These are phyloP conservation scores for Pyrenophora graminea DNA, from an alignment of 2,329 filamentous ascomycete species.

Conservation along the genomic window DNA sequence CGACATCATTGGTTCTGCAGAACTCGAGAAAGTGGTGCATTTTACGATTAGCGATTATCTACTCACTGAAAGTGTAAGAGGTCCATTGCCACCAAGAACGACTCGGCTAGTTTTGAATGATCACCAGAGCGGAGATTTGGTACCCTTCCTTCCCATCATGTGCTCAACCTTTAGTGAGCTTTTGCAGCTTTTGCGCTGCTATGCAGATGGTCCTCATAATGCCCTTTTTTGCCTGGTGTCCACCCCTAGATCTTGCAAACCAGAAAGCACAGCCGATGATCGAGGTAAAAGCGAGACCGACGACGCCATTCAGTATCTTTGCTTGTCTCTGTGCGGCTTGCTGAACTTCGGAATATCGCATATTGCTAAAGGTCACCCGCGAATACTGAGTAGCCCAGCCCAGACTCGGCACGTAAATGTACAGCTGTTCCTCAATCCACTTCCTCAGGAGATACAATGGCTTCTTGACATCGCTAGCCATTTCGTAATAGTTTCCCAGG, in stretches of 20 bases:
- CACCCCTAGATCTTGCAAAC: conserved; percentile 30
- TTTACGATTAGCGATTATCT: no score
- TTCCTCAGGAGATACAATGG: conserved; percentile 81
- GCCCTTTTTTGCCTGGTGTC: conserved; percentile 31
- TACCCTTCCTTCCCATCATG: neutral
- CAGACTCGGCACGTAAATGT: conserved; percentile 71
- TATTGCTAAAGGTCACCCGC: conserved; percentile 89
- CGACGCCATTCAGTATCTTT: conserved; percentile 35
- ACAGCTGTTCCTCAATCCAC: conserved; percentile 80
- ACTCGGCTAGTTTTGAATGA: neutral
- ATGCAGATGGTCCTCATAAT: conserved; percentile 34
- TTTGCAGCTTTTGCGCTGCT: conserved; percentile 29
- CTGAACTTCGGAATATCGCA: conserved; percentile 84
- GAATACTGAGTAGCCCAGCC: conserved; percentile 95
- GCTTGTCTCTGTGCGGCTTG: conserved; percentile 60
- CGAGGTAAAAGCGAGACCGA: conserved; percentile 28
- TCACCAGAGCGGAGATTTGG: no score
- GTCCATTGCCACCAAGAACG: neutral
- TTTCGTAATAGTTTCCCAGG: conserved; percentile 88
- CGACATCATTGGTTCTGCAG: no score
- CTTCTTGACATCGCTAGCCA: conserved; percentile 83
- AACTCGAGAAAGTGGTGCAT: no score
- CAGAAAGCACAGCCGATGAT: conserved; percentile 23
- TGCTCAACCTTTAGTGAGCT: conserved; percentile 10
- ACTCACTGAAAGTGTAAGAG: no score